These are phyloP conservation scores for Tagetes patula DNA, from an alignment of 129 eudicot genomes.

Conservation along the genomic window DNA sequence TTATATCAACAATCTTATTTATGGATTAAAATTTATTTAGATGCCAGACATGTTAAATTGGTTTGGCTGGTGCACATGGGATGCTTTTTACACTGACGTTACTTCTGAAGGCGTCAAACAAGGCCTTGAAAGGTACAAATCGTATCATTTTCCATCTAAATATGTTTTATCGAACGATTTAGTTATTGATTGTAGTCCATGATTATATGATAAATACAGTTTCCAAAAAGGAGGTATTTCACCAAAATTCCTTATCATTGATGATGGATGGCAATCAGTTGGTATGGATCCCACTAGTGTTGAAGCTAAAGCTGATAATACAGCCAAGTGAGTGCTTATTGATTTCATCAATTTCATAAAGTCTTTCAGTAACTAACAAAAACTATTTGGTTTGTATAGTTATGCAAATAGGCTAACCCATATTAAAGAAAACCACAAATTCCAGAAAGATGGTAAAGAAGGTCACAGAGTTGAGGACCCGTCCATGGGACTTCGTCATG, in stretches of 20 bases:
- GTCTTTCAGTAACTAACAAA: slow-evolving; percentile 4
- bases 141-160: neutral
- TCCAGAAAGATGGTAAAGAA: slow-evolving; percentile 77
- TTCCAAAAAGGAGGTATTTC: slow-evolving; percentile 76
- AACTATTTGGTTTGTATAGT: slow-evolving; percentile 39
- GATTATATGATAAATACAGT: slow-evolving; percentile 38
- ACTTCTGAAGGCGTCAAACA: slow-evolving; percentile 74
- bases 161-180: neutral
- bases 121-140: slow-evolving; percentile 67
- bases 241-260: slow-evolving; percentile 88
- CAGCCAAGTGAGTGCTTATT: slow-evolving; percentile 63
- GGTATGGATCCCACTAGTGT: slow-evolving; percentile 65
- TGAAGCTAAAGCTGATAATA: slow-evolving; percentile 55
- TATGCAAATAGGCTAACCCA: slow-evolving; percentile 75
- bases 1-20: neutral
- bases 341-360: neutral
- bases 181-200: slow-evolving; percentile 10
- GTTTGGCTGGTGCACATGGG: slow-evolving; percentile 99
- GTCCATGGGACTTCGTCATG: slow-evolving; percentile 62
- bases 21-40: slow-evolving; percentile 36
- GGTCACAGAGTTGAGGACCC: slow-evolving; percentile 79
- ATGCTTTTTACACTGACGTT: slow-evolving; percentile 88
- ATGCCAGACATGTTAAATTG: slow-evolving; percentile 90
- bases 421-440: slow-evolving; percentile 91
- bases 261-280: slow-evolving; percentile 97